Conservation (phyloP, 345 rosid genomes). For the Arabidopsis arenosa region DNA sequence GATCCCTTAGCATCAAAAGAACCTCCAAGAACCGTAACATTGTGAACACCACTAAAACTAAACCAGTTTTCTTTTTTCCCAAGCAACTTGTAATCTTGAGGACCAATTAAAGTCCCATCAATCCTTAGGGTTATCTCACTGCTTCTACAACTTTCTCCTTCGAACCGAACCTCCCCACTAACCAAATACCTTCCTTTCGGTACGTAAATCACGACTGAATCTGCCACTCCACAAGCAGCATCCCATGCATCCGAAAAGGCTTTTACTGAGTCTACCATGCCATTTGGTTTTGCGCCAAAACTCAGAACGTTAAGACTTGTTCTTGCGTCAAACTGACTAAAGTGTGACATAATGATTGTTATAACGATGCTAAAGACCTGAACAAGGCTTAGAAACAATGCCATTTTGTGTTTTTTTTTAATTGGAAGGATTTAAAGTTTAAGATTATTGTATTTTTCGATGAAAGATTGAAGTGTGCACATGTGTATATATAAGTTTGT, state of each 20-base stretch:
- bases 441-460: constrained; percentile 14
- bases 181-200: constrained; percentile 58
- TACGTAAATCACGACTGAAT: constrained; percentile 44
- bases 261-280: constrained; percentile 48
- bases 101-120: constrained; percentile 59
- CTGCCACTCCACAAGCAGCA: constrained; percentile 47
- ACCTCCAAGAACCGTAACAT: constrained; percentile 58
- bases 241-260: constrained; percentile 60
- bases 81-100: constrained; percentile 50
- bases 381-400: constrained; percentile 24
- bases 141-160: constrained; percentile 54
- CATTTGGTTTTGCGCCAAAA: constrained; percentile 56
- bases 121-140: constrained; percentile 50
- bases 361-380: constrained; percentile 10
- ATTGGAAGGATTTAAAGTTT: not conserved
- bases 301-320: constrained; percentile 47
- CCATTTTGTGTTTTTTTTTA: constrained; percentile 20
- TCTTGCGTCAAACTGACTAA: constrained; percentile 34
- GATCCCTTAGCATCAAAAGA: constrained; percentile 63
- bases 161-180: constrained; percentile 44
- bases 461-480: constrained; percentile 23
- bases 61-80: constrained; percentile 54
- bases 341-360: constrained; percentile 13
- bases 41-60: constrained; percentile 51
- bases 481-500: constrained; percentile 14